Evolutionary conservation across 164 flowering plant species (phyloP).

Genomic region (Liriodendron chinense): DNA sequence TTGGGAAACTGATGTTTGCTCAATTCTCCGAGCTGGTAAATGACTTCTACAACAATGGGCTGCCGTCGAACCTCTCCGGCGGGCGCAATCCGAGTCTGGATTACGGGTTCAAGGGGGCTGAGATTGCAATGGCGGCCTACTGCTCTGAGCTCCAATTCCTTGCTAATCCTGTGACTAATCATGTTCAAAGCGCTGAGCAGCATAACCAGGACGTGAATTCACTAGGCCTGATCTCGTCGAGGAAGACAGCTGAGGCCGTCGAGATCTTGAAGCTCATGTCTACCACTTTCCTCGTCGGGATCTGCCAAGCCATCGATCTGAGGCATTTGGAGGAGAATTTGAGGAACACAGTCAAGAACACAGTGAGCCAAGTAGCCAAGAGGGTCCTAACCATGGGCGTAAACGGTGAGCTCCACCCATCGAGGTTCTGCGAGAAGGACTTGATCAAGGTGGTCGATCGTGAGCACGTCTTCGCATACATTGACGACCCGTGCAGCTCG

Average conservation of each 20-base stretch:
- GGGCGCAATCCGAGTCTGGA: constrained; percentile 70
- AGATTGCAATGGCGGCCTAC: constrained; percentile 62
- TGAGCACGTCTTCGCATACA: constrained; percentile 45
- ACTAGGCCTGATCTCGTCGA: constrained; percentile 52
- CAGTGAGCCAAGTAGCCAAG: constrained; percentile 52
- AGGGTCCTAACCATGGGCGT: constrained; percentile 39
- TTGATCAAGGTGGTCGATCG: constrained; percentile 53
- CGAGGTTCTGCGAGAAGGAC: constrained; percentile 61
- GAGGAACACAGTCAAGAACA: constrained; percentile 46
- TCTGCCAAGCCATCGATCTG: constrained; percentile 64
- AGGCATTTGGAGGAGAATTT: constrained; percentile 64
- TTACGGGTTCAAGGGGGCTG: constrained; percentile 61
- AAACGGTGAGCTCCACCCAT: constrained; percentile 55
- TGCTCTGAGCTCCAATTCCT: constrained; percentile 64
- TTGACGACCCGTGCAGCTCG: constrained; percentile 57
- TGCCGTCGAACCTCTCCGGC: constrained; percentile 58
- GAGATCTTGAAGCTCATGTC: constrained; percentile 64
- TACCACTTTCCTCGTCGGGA: constrained; percentile 48
- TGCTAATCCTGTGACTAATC: constrained; percentile 65
- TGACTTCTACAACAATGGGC: constrained; percentile 66
- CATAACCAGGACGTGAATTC: constrained; percentile 75
- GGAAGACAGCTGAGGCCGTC: constrained; percentile 59
- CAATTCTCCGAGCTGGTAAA: constrained; percentile 67
- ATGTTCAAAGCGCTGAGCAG: constrained; percentile 68
- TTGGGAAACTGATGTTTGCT: constrained; percentile 68